Evolutionary conservation across 495 filamentous ascomycete genomes (phyloP).

Genomic region (Lindgomyces ingoldianus): DNA sequence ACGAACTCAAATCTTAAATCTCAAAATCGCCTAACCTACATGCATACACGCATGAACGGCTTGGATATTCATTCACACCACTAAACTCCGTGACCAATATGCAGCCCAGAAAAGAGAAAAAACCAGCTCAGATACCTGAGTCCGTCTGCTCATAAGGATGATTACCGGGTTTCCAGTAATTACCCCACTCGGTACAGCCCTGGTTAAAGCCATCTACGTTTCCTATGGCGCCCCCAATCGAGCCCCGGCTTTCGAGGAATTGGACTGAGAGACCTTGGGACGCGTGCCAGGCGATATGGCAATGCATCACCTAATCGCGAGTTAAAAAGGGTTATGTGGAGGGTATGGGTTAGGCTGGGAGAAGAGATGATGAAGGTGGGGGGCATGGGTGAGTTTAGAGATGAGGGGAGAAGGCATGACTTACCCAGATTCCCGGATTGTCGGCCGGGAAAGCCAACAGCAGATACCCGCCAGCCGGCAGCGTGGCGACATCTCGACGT

Average conservation of each 20-base stretch:
- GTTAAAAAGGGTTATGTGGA: neutral
- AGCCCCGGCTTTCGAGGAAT: slow-evolving; percentile 38
- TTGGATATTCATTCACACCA: no score
- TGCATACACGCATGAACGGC: no score
- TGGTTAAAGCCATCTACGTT: slow-evolving; percentile 15
- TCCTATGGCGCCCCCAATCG: slow-evolving; percentile 26
- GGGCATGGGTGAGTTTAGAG: no score
- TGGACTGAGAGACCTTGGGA: slow-evolving; percentile 40
- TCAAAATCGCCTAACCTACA: no score
- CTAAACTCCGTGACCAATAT: no score
- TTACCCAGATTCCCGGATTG: slow-evolving; percentile 41
- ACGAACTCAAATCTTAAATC: no score
- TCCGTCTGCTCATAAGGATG: slow-evolving; percentile 36
- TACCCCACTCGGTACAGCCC: slow-evolving; percentile 35
- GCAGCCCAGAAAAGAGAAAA: no score
- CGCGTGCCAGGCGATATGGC: slow-evolving; percentile 45
- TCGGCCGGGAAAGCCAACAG: slow-evolving; percentile 43
- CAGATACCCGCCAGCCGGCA: slow-evolving; percentile 41
- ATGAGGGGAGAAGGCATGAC: neutral
- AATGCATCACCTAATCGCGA: slow-evolving; percentile 36
- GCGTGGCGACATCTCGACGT: slow-evolving; percentile 39
- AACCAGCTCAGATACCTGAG: slow-evolving; percentile 27
- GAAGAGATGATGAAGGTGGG: no score
- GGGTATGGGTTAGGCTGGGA: no score
- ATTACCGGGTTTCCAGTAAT: slow-evolving; percentile 32